These are phyloP conservation scores for Lachnellula cervina DNA, from an alignment of 2,329 filamentous ascomycete genomes.

Conservation along the genomic window DNA sequence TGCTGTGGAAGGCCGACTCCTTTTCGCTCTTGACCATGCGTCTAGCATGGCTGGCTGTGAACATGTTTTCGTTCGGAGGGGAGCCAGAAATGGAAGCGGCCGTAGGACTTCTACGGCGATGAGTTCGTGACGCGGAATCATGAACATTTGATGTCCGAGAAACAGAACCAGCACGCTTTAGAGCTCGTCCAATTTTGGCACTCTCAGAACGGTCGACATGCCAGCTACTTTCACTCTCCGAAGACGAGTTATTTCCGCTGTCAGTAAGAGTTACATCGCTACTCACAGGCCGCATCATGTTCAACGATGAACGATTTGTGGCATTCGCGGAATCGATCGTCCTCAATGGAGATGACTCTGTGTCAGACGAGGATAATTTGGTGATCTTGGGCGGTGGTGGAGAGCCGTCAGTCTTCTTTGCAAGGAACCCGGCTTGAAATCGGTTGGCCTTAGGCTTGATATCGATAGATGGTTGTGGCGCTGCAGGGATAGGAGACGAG, in stretches of 20 bases:
- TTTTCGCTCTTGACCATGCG: constrained; percentile 61
- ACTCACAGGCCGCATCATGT: constrained; percentile 30
- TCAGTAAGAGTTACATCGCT: constrained; percentile 25
- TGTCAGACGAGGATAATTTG: constrained; percentile 51
- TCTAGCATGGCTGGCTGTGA: constrained; percentile 61
- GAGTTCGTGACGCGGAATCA: constrained; percentile 20
- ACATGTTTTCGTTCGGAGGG: constrained; percentile 55
- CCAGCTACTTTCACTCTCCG: constrained; percentile 29
- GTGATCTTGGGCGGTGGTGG: constrained; percentile 56
- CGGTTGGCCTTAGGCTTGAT: constrained; percentile 63
- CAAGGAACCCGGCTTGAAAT: constrained; percentile 85
- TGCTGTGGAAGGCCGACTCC: constrained; percentile 48
- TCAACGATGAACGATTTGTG: constrained; percentile 40
- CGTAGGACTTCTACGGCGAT: constrained; percentile 34
- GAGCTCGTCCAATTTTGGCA: constrained; percentile 28
- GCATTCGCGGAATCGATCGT: constrained; percentile 46
- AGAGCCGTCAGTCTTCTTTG: constrained; percentile 59
- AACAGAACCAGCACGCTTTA: constrained; percentile 29
- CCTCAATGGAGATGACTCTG: constrained; percentile 52
- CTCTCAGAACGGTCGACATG: constrained; percentile 25
- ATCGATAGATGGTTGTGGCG: constrained; percentile 54
- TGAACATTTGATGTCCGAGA: constrained; percentile 24
- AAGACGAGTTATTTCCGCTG: constrained; percentile 34
- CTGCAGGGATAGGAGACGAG: constrained; percentile 51
- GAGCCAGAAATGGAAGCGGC: constrained; percentile 46